Conservation (phyloP, 2,329 filamentous ascomycete genomes). For the Fusarium odoratissimum region DNA sequence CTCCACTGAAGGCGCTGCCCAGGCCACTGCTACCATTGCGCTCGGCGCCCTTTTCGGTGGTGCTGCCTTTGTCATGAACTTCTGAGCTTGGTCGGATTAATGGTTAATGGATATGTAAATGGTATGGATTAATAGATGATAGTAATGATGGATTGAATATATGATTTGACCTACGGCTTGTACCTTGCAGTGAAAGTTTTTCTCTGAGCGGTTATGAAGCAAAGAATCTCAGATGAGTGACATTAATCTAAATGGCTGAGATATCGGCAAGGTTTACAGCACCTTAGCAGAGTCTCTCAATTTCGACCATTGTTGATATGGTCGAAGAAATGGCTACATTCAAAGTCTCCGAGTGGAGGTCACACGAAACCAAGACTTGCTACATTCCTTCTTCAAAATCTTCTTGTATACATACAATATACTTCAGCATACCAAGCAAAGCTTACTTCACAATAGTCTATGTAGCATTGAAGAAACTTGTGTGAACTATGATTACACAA, state of each 20-base stretch:
- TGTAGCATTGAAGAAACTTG: background rate
- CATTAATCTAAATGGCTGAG: background rate
- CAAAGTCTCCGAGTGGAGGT: background rate
- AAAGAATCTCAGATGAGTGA: background rate
- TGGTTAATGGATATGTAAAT: background rate
- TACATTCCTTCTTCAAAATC: background rate
- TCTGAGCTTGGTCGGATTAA: background rate
- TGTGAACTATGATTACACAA: background rate
- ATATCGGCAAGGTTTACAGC: rapidly evolving
- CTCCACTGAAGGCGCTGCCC: constrained; percentile 35
- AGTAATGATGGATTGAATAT: constrained; percentile 3
- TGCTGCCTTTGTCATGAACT: constrained; percentile 39
- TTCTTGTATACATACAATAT: background rate
- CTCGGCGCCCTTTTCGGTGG: constrained; percentile 42
- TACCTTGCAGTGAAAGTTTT: background rate
- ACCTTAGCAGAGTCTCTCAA: background rate
- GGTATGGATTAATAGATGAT: constrained; percentile 6
- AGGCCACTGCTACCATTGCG: constrained; percentile 41
- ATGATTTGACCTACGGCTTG: background rate
- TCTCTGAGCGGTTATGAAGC: rapidly evolving
- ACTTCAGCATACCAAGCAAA: background rate
- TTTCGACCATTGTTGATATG: background rate
- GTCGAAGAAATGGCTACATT: no score
- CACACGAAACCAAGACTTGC: background rate
- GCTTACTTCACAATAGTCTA: background rate